phyloP scores from a whole-genome alignment of 2,329 filamentous ascomycete species.

The Teratosphaeria destructans region DNA sequence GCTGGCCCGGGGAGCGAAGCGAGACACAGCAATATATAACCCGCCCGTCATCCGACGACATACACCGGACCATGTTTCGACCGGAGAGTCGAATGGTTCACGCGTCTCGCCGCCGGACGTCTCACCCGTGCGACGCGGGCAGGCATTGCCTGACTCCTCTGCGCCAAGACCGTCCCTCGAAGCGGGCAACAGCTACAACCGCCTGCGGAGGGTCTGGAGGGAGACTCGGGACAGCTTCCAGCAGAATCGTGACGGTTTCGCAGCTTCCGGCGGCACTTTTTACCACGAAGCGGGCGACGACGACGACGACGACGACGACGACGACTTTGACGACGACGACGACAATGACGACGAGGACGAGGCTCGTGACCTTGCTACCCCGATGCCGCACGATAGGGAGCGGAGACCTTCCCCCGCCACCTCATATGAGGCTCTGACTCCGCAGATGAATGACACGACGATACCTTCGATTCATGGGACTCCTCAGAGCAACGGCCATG shows the following conservation, averaged over 20 bases:
- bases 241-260: not conserved
- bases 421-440: not conserved
- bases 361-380: conserved; percentile 13
- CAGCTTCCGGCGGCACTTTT: not conserved
- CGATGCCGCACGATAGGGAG: conserved; percentile 11
- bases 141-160: not conserved
- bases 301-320: conserved; percentile 8
- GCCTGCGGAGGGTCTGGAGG: not conserved
- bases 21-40: not conserved
- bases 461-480: conserved; percentile 1
- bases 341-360: conserved; percentile 6
- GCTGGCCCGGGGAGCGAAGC: not conserved
- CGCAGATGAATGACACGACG: not conserved
- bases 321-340: conserved; percentile 7
- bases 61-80: not conserved
- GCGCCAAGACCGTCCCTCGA: not conserved
- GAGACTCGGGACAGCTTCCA: not conserved
- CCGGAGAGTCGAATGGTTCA: not conserved
- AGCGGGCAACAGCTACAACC: not conserved
- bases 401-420: conserved; percentile 6
- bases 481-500: conserved; percentile 1
- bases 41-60: not conserved
- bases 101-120: not conserved
- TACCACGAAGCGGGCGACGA: conserved; percentile 3
- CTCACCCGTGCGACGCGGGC: not conserved